A percentile compares a stretch with the other conserved stretches of the same genome.
These are phyloP conservation scores for Lomentospora prolificans DNA, from an alignment of 2,329 filamentous ascomycete species.

Conservation along the genomic window DNA sequence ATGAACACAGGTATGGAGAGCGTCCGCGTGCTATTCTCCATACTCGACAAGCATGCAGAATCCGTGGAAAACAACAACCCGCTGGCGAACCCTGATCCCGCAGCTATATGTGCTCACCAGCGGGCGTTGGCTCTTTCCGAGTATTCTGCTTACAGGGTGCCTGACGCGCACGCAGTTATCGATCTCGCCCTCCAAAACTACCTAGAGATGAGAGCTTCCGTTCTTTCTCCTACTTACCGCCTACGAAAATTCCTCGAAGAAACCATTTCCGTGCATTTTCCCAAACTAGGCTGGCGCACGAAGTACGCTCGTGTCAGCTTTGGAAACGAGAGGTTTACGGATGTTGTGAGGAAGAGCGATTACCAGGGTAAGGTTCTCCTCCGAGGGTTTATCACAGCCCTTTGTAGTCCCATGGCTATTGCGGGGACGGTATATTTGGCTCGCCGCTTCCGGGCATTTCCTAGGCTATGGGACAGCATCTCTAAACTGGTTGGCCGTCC, in stretches of 20 bases:
- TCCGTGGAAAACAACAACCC: constrained; percentile 34
- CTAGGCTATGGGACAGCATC: neutral
- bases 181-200: constrained; percentile 88
- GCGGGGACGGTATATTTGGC: neutral
- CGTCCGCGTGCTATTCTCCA: constrained; percentile 75
- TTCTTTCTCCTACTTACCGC: constrained; percentile 67
- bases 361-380: constrained; percentile 54
- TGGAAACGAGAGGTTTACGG: constrained; percentile 81
- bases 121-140: constrained; percentile 56
- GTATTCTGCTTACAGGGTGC: constrained; percentile 65
- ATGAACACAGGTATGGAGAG: constrained; percentile 97
- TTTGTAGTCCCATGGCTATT: constrained; percentile 4
- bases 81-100: constrained; percentile 21
- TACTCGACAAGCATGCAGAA: constrained; percentile 59
- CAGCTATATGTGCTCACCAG: constrained; percentile 41
- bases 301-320: constrained; percentile 92
- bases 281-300: constrained; percentile 75
- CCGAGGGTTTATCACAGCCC: neutral
- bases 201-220: constrained; percentile 82
- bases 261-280: constrained; percentile 64
- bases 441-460: neutral
- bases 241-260: constrained; percentile 83
- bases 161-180: constrained; percentile 83
- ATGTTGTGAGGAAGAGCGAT: constrained; percentile 62
- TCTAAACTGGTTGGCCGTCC: neutral